Percentiles rank a stretch among this genome's conserved stretches.
These are phyloP conservation scores for Aspergillus ustus DNA, from an alignment of 2,329 filamentous ascomycete genomes.

Conservation along the genomic window DNA sequence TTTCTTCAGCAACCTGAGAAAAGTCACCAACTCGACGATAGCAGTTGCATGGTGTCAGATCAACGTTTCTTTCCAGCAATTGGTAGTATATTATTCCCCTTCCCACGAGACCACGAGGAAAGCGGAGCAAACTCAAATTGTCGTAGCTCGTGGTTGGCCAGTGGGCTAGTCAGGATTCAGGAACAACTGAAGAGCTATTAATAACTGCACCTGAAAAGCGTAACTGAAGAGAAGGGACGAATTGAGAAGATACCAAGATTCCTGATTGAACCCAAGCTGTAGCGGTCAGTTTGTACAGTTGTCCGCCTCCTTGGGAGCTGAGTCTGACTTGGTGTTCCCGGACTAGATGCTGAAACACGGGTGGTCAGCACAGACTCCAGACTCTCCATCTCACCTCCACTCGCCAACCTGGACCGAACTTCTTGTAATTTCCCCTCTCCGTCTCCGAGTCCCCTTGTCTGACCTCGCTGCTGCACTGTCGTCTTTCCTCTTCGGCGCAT, in stretches of 20 bases:
- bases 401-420: conserved; percentile 6
- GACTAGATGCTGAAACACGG: conserved; percentile 1
- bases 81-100: not conserved
- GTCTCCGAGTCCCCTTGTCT: not conserved
- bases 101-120: not conserved
- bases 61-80: not conserved
- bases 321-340: not conserved
- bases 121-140: not conserved
- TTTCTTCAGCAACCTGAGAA: not conserved
- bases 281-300: not conserved
- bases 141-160: not conserved
- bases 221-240: not conserved
- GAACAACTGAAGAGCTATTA: not conserved
- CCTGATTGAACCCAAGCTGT: not conserved
- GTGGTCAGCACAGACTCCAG: not conserved
- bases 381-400: conserved; percentile 2
- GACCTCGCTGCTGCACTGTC: not conserved
- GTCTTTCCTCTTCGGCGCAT: not conserved
- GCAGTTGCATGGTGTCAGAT: not conserved
- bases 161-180: not conserved
- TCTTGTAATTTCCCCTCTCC: not conserved
- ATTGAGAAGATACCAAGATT: not conserved
- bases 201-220: not conserved
- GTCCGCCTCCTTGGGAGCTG: not conserved
- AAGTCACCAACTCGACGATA: not conserved